A percentile compares a stretch with the other conserved stretches of the same genome.
Evolutionary conservation across 75 land plant species (phyloP).

Genomic region (Larix kaempferi): DNA sequence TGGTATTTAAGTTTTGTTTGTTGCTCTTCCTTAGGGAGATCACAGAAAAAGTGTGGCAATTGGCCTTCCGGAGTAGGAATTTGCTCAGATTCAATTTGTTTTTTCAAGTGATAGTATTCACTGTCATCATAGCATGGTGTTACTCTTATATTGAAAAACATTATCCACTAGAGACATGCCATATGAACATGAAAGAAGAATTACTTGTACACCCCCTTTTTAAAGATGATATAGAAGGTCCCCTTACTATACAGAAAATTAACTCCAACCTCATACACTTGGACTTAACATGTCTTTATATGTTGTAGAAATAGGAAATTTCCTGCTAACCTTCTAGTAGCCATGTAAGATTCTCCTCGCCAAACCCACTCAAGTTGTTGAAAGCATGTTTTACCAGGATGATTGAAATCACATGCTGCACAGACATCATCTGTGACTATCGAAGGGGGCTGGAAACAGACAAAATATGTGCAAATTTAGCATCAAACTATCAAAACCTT

Average conservation of each 20-base stretch:
- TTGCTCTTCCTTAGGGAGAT: conserved; percentile 82
- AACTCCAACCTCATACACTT: neutral
- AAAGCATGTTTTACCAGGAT: conserved; percentile 93
- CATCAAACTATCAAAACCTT: neutral
- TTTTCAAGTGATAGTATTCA: conserved; percentile 93
- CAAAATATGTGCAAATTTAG: neutral
- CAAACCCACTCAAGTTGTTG: conserved; percentile 99
- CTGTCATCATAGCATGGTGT: conserved; percentile 27
- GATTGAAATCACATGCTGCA: conserved; percentile 99
- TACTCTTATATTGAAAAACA: neutral
- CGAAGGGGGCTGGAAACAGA: conserved; percentile 81
- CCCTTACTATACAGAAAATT: neutral
- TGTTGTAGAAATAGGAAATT: neutral
- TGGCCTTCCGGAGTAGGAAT: conserved; percentile 57
- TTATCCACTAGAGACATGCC: neutral
- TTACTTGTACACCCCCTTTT: neutral
- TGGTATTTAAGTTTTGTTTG: conserved; percentile 88
- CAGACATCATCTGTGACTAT: conserved; percentile 97
- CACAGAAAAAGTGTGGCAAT: conserved; percentile 63
- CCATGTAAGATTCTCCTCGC: conserved; percentile 92
- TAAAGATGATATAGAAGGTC: neutral
- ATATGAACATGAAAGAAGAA: conserved; percentile 3
- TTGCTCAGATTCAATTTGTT: conserved; percentile 88
- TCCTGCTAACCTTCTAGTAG: conserved; percentile 70
- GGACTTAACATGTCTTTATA: neutral